Evolutionary conservation across 2,329 filamentous ascomycete genomes (phyloP).

Genomic region (Penicillium vulpinum): DNA sequence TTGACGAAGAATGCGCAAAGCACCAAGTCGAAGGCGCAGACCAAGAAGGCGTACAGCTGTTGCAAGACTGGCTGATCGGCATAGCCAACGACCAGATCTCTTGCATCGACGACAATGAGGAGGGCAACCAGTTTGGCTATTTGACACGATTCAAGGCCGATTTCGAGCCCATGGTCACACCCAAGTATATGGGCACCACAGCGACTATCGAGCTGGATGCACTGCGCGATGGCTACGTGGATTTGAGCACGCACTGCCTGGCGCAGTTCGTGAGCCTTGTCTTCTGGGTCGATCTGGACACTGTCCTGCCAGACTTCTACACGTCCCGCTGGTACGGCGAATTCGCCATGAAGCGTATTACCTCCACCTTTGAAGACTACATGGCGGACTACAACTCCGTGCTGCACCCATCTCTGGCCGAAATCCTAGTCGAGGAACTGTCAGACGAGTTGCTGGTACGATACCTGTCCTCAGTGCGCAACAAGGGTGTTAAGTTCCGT

Average conservation of each 20-base stretch:
- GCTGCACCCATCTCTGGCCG: constrained; percentile 80
- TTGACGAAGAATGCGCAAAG: constrained; percentile 78
- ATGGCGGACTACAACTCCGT: constrained; percentile 81
- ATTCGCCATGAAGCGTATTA: constrained; percentile 88
- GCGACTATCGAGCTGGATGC: constrained; percentile 70
- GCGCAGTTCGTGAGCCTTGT: constrained; percentile 82
- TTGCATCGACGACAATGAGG: constrained; percentile 84
- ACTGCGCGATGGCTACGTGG: constrained; percentile 88
- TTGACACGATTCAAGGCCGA: constrained; percentile 82
- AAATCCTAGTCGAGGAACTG: constrained; percentile 91
- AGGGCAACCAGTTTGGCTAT: constrained; percentile 77
- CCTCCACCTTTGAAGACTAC: constrained; percentile 94
- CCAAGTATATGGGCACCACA: constrained; percentile 72
- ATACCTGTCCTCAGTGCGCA: constrained; percentile 82
- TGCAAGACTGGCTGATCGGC: constrained; percentile 90
- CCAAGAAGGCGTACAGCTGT: constrained; percentile 69
- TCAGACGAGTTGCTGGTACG: constrained; percentile 84
- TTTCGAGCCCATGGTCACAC: constrained; percentile 76
- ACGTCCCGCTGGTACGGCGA: constrained; percentile 84
- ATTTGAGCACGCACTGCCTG: constrained; percentile 91
- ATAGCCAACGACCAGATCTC: constrained; percentile 98
- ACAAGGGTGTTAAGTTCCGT: constrained; percentile 86
- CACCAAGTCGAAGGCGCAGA: constrained; percentile 60
- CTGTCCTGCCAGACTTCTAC: constrained; percentile 86
- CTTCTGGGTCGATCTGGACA: constrained; percentile 83